Evolutionary conservation across 2,329 filamentous ascomycete genomes (phyloP), one percentile per base, ranked within the genome.

Genomic region (Epichloe gansuensis): DNA sequence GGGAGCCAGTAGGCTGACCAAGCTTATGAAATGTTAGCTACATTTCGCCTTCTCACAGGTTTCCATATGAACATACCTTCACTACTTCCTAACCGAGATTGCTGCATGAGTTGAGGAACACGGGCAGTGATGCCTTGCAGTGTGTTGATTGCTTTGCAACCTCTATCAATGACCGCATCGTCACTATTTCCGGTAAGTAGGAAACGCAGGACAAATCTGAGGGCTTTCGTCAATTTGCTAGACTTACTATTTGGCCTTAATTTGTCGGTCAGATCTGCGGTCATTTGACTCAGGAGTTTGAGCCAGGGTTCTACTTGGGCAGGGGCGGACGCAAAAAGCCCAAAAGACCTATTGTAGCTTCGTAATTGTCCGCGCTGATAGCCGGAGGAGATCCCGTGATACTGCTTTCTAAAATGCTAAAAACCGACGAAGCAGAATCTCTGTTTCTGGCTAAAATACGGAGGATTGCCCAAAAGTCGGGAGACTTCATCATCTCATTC

Each of bases 1-100:
- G 91, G 93, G 13, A 91, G 84, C 93, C 93, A 98, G 67, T 98
- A 98, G 8, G 93, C 89, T 49, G 89, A 90, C 93, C 93, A 98
- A 13, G 93, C 93, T 87, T 57, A 11, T 3, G 8, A 15, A 23
- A 21, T n/a, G 49, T 58, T 25, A 58, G 53, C 38, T 12, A 17
- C 31, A 13, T 21, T 44, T 15, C n/a, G 25, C 35, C 7, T 5
- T 17, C 21, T 13, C 9, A 28, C 4, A 6, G 25, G 1, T 23
- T 34, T 12, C 9, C 5, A 2, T 13, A 13, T 28, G 23, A 17
- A 57, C 74, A 56, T 69, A 87, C 86, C 86, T 76, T 95, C 87
- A 54, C 77, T 88, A 55, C 80, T 85, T 64, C 96, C 93, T 2
- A 97, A 81, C 62, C 96, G 91, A 23, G 91, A 96, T 64, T 95